phyloP scores from a whole-genome alignment of 2,329 filamentous ascomycete genomes.

The Rosellinia necatrix region DNA sequence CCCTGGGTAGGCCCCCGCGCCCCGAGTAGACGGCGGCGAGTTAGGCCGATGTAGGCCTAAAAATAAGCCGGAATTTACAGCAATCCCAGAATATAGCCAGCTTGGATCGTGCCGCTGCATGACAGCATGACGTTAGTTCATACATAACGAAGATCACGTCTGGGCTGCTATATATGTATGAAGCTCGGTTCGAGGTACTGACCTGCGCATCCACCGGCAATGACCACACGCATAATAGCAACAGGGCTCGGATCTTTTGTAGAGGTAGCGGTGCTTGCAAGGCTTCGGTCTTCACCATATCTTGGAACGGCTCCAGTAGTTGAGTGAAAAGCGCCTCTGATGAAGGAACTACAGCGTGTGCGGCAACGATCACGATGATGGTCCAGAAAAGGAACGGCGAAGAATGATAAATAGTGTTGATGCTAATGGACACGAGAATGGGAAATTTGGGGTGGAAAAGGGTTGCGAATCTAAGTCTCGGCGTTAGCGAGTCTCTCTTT shows the following conservation, averaged over 20 bases:
- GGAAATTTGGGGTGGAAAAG: slow-evolving; percentile 36
- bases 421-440: slow-evolving; percentile 37
- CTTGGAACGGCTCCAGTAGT: slow-evolving; percentile 33
- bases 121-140: not conserved
- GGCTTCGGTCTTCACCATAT: slow-evolving; percentile 29
- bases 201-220: slow-evolving; percentile 31
- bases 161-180: not conserved
- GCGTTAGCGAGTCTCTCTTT: not conserved
- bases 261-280: slow-evolving; percentile 36
- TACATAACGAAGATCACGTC: not conserved
- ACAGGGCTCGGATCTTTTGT: slow-evolving; percentile 38
- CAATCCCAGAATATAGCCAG: slow-evolving; percentile 41
- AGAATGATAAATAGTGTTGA: slow-evolving; percentile 33
- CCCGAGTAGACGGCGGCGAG: slow-evolving; percentile 27
- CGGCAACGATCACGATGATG: slow-evolving; percentile 33
- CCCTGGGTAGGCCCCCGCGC: slow-evolving; percentile 26
- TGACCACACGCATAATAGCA: slow-evolving; percentile 39
- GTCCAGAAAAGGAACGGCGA: slow-evolving; percentile 41
- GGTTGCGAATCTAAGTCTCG: slow-evolving; percentile 32
- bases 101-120: slow-evolving; percentile 37
- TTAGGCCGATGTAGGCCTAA: slow-evolving; percentile 37
- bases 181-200: not conserved
- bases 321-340: slow-evolving; percentile 30
- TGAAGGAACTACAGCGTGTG: slow-evolving; percentile 25
- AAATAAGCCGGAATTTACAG: slow-evolving; percentile 38